Evolutionary conservation across 2,329 filamentous ascomycete genomes (phyloP).

Genomic region (Trichophaea hybrida): DNA sequence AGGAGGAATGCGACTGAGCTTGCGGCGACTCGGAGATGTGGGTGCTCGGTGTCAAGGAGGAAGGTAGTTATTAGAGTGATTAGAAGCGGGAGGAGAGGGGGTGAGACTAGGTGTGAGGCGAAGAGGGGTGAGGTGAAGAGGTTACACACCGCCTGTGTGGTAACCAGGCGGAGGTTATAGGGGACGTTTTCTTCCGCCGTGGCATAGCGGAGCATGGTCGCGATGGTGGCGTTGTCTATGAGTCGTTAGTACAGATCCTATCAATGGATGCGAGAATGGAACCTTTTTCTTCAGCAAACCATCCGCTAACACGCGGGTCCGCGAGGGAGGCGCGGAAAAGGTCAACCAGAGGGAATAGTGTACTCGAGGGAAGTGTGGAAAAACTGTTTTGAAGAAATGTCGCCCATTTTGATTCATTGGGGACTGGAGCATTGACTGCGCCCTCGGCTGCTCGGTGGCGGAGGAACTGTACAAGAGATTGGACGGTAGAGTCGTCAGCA

Average conservation of each 20-base stretch:
- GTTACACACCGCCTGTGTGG: conserved; percentile 71
- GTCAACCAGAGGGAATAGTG: conserved; percentile 71
- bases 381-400: conserved; percentile 45
- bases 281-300: conserved; percentile 58
- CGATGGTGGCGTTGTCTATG: conserved; percentile 45
- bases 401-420: conserved; percentile 53
- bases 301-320: conserved; percentile 66
- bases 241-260: neutral
- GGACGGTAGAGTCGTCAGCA: conserved; percentile 46
- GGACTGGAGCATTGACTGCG: conserved; percentile 52
- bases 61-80: conserved; percentile 59
- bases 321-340: conserved; percentile 63
- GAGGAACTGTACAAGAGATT: conserved; percentile 56
- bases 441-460: conserved; percentile 44
- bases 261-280: conserved; percentile 9
- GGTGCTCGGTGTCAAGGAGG: conserved; percentile 61
- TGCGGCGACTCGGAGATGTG: conserved; percentile 63
- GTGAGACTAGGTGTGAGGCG: conserved; percentile 45
- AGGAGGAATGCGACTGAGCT: conserved; percentile 76
- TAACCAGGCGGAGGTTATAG: conserved; percentile 70
- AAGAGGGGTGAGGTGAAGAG: conserved; percentile 65
- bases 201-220: conserved; percentile 42
- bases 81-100: conserved; percentile 43
- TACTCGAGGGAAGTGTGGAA: conserved; percentile 44
- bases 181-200: conserved; percentile 34